Percentiles rank a stretch among this genome's conserved stretches.
phyloP scores from a whole-genome alignment of 345 rosid species.

The Eucalyptus cladocalyx region DNA sequence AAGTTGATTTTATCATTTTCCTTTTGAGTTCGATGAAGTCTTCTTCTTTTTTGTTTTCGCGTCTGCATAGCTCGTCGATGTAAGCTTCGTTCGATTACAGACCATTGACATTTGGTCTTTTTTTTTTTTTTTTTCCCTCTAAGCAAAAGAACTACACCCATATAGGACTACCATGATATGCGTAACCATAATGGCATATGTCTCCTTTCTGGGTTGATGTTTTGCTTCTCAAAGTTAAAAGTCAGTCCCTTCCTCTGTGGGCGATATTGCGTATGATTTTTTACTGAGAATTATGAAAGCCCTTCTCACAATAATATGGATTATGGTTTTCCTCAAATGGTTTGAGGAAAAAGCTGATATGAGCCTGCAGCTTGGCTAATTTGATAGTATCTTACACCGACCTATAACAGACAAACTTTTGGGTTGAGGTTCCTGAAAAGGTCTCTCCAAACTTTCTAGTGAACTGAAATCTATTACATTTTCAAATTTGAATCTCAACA shows the following conservation, averaged over 20 bases:
- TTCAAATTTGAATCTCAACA: not conserved
- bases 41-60: not conserved
- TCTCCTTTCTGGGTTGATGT: not conserved
- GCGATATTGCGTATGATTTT: not conserved
- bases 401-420: not conserved
- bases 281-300: not conserved
- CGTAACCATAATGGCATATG: not conserved
- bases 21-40: not conserved
- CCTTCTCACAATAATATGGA: not conserved
- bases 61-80: not conserved
- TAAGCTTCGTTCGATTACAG: not conserved
- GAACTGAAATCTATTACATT: not conserved
- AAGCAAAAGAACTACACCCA: not conserved
- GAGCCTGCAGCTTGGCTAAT: not conserved
- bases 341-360: not conserved
- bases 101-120: not conserved
- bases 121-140: not conserved
- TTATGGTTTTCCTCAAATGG: not conserved
- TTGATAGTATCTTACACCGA: not conserved
- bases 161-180: not conserved
- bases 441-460: not conserved
- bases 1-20: not conserved
- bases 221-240: not conserved
- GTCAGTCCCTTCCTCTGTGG: not conserved
- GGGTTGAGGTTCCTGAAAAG: not conserved